Percentiles rank a stretch among this genome's conserved stretches.
Evolutionary conservation across 306 rosid species (phyloP).

Genomic region (Citrullus amarus): DNA sequence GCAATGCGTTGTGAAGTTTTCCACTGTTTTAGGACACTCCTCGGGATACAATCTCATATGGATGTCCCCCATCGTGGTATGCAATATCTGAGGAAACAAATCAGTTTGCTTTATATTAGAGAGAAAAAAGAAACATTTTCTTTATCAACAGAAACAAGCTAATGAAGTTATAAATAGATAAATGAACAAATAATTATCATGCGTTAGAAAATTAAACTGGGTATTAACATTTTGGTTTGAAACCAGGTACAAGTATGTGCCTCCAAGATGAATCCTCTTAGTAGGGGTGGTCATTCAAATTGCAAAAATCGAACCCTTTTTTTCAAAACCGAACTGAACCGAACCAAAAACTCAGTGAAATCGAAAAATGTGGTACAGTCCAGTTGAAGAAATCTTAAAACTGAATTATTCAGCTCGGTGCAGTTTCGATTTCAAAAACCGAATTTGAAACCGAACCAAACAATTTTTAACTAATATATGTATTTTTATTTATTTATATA

Average conservation of each 20-base stretch:
- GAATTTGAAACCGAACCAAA: too few species aligned
- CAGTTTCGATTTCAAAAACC: too few species aligned
- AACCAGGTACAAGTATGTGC: not conserved
- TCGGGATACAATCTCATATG: slow-evolving; percentile 92
- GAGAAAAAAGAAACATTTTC: not conserved
- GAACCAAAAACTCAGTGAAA: too few species aligned
- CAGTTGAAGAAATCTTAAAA: too few species aligned
- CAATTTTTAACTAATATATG: too few species aligned
- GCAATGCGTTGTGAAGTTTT: slow-evolving; percentile 96
- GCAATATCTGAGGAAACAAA: slow-evolving; percentile 52
- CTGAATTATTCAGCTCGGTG: too few species aligned
- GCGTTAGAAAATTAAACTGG: not conserved
- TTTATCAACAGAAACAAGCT: not conserved
- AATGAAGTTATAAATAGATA: not conserved
- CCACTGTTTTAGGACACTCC: slow-evolving; percentile 98
- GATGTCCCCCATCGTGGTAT: slow-evolving; percentile 93
- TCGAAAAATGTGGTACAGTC: too few species aligned
- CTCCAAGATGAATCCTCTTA: not conserved
- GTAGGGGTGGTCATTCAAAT: too few species aligned
- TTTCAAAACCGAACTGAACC: too few species aligned
- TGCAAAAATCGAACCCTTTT: too few species aligned
- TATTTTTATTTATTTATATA: too few species aligned
- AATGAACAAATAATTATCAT: not conserved
- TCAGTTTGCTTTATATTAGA: not conserved
- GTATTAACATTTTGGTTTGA: not conserved